Evolutionary conservation across 371 early-diverging fungal species (phyloP), one percentile per base, ranked within the genome.

Genomic region (Dentiscutata heterogama): DNA sequence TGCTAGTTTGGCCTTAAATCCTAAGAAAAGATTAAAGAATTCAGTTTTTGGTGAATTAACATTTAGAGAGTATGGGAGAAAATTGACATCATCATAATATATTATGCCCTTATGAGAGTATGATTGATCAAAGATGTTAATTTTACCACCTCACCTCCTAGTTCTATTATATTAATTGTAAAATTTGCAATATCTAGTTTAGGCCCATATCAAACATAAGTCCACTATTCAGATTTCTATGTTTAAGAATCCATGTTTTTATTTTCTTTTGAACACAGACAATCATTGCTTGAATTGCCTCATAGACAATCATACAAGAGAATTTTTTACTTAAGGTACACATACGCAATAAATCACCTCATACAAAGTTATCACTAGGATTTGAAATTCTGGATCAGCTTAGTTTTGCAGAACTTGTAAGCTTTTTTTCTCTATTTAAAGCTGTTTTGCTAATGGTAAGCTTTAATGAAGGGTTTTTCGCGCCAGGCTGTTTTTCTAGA

Each of bases 21-120:
- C 76, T 60, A 76, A 39, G 61, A 76, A 76, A 61, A 76, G 76
- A 60, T 76, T 76, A 39, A 76, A 76, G 74, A 76, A 76, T 13
- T 76, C 27, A 13, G 64, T 78, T 18, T 65, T 78, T 51, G 10
- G 58, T 31, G 51, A n/a, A n/a, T n/a, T n/a, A n/a, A n/a, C 27
- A 42, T 78, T 65, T 51, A 56, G 75, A 1, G 60, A 22, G 20
- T 75, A 75, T 60, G 60, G 39, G 29, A 73, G 25, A 53, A 73
- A 73, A 54, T 73, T 29, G 27, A 73, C 56, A 27, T 73, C 16
- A 5, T 5, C 27, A 54, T 73, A 73, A 73, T 10, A 7, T 22
- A 73, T 73, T 25, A 56, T 2, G 56, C 53, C 16, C 2, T 51
- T 51, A n/a, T n/a, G n/a, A n/a, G n/a, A n/a, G n/a, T n/a, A n/a